These are phyloP conservation scores for Auricularia sp. DNA, from an alignment of 768 basidiomycete species.

Conservation along the genomic window DNA sequence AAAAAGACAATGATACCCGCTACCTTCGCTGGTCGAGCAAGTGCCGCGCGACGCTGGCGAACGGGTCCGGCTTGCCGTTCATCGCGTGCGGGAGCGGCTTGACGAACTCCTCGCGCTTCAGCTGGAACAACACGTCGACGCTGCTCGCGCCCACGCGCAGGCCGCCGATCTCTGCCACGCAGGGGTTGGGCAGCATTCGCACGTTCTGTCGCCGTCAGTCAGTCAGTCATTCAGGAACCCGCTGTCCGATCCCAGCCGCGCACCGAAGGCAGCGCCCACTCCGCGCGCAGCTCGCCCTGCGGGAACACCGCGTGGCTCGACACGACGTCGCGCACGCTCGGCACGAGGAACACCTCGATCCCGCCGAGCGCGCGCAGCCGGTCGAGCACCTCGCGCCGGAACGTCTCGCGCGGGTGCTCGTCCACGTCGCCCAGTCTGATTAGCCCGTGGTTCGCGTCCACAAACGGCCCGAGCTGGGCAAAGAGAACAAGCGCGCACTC, in stretches of 20 bases:
- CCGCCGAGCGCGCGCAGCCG: slow-evolving; percentile 50
- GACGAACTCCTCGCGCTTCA: slow-evolving; percentile 73
- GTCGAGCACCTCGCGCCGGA: slow-evolving; percentile 50
- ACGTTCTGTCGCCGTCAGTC: slow-evolving; percentile 44
- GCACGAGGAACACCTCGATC: slow-evolving; percentile 67
- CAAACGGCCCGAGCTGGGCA: slow-evolving; percentile 78
- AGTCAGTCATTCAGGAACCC: not conserved
- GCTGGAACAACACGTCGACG: slow-evolving; percentile 81
- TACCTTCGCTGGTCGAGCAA: slow-evolving; percentile 83
- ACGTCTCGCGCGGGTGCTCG: slow-evolving; percentile 52
- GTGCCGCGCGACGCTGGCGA: slow-evolving; percentile 71
- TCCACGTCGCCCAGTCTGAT: slow-evolving; percentile 70
- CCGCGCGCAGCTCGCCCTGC: slow-evolving; percentile 50
- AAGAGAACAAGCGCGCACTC: not conserved
- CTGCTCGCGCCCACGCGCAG: slow-evolving; percentile 71
- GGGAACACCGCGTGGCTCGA: slow-evolving; percentile 78
- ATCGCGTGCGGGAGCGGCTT: slow-evolving; percentile 32
- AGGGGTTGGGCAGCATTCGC: slow-evolving; percentile 76
- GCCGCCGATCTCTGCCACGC: slow-evolving; percentile 75
- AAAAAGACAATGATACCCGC: not conserved
- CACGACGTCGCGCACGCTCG: slow-evolving; percentile 72
- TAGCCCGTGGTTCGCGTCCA: slow-evolving; percentile 65
- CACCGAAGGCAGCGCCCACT: slow-evolving; percentile 41
- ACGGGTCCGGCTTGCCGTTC: slow-evolving; percentile 43
- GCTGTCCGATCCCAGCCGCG: slow-evolving; percentile 12